Conservation (phyloP, 2,329 filamentous ascomycete species). For the Penicillium freii region DNA sequence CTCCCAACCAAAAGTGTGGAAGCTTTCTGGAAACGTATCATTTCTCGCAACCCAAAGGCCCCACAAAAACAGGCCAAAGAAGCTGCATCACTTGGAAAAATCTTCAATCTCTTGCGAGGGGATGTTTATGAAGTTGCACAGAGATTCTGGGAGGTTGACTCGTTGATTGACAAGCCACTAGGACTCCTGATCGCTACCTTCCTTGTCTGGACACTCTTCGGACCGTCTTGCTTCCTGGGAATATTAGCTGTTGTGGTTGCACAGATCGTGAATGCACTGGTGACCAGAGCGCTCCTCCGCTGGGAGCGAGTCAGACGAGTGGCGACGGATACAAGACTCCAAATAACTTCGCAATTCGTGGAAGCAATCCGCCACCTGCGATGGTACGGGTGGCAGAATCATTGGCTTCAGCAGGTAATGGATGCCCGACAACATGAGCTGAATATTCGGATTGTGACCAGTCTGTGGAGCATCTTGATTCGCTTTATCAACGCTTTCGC, state of each 20-base stretch:
- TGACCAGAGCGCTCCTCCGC: conserved; percentile 64
- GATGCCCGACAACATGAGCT: conserved; percentile 67
- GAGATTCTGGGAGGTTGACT: conserved; percentile 80
- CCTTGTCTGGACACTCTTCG: conserved; percentile 75
- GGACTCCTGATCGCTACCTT: conserved; percentile 71
- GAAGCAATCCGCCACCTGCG: conserved; percentile 78
- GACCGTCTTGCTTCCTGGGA: conserved; percentile 73
- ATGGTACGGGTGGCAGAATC: conserved; percentile 79
- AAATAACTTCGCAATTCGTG: conserved; percentile 80
- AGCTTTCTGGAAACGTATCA: conserved; percentile 28
- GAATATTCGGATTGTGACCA: conserved; percentile 61
- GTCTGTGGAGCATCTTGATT: conserved; percentile 62
- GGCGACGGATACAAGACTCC: conserved; percentile 74
- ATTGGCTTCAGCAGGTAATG: conserved; percentile 70
- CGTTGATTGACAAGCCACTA: conserved; percentile 72
- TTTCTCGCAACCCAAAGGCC: conserved; percentile 22
- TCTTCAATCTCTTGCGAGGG: conserved; percentile 77
- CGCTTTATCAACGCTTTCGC: conserved; percentile 68
- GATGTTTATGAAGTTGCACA: conserved; percentile 42
- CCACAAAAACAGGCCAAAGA: conserved; percentile 43
- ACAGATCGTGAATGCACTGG: conserved; percentile 65
- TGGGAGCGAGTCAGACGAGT: conserved; percentile 69
- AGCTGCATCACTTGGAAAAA: conserved; percentile 82
- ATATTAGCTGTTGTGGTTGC: conserved; percentile 67
- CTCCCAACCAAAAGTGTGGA: conserved; percentile 21